phyloP scores from a whole-genome alignment of 1,139 yeast species.

The Nakaseomyces kungkrabaensis region DNA sequence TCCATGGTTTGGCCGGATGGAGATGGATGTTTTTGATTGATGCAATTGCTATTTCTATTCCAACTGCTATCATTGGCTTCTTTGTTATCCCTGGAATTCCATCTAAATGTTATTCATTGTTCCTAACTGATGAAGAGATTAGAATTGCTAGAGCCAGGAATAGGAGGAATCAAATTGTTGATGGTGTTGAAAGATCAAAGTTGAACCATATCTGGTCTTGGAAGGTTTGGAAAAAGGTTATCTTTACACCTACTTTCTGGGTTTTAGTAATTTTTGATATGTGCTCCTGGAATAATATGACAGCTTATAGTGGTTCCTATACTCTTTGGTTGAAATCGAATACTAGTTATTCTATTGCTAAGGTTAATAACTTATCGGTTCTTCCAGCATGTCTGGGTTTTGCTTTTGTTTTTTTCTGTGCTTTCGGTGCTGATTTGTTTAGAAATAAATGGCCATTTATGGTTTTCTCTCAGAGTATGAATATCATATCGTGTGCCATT shows the following conservation, averaged over 20 bases:
- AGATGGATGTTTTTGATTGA: constrained; percentile 71
- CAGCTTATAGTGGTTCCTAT: constrained; percentile 32
- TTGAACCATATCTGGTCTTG: constrained; percentile 21
- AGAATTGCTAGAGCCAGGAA: constrained; percentile 50
- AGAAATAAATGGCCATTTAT: constrained; percentile 34
- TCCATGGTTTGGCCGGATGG: constrained; percentile 56
- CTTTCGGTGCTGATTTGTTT: constrained; percentile 30
- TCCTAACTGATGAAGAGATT: constrained; percentile 53
- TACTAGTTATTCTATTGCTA: constrained; percentile 25
- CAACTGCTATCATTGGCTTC: constrained; percentile 46
- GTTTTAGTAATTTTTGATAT: constrained; percentile 28
- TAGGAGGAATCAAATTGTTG: constrained; percentile 30
- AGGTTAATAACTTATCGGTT: constrained; percentile 29
- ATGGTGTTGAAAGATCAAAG: constrained; percentile 17
- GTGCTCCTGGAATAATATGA: constrained; percentile 32
- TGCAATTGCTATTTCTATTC: constrained; percentile 49
- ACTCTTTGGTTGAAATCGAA: constrained; percentile 32
- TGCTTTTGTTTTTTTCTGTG: constrained; percentile 27
- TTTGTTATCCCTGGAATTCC: constrained; percentile 62
- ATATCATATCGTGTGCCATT: constrained; percentile 36
- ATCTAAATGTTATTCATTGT: constrained; percentile 41
- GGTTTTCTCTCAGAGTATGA: constrained; percentile 42
- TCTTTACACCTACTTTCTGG: constrained; percentile 28
- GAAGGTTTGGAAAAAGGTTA: constrained; percentile 27
- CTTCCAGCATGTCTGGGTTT: constrained; percentile 32